phyloP scores from a whole-genome alignment of 805 yeast species.

The Ogataea pini region DNA sequence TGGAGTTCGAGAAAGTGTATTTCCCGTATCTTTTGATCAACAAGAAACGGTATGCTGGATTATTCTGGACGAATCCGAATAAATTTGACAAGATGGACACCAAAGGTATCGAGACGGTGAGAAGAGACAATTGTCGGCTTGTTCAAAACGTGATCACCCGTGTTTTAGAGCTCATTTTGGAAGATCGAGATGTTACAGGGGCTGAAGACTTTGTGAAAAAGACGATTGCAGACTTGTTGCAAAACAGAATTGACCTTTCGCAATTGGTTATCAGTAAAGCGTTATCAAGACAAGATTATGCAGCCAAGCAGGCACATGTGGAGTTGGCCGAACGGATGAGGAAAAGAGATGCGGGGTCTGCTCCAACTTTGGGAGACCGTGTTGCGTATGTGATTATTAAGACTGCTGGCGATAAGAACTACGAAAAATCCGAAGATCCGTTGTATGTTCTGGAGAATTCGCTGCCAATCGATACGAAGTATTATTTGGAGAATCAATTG shows the following conservation, averaged over 20 bases:
- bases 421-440: constrained; percentile 97
- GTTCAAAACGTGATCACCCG: constrained; percentile 95
- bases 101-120: constrained; percentile 96
- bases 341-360: constrained; percentile 95
- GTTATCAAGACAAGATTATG: constrained; percentile 83
- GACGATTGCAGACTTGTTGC: constrained; percentile 86
- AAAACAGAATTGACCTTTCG: constrained; percentile 89
- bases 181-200: constrained; percentile 80
- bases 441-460: constrained; percentile 88
- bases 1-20: constrained; percentile 96
- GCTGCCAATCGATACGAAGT: constrained; percentile 90
- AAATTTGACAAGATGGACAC: constrained; percentile 96
- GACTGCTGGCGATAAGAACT: constrained; percentile 81
- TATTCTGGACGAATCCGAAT: constrained; percentile 93
- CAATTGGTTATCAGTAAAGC: constrained; percentile 94
- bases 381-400: constrained; percentile 93
- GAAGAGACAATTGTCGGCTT: constrained; percentile 94
- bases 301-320: constrained; percentile 96
- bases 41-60: constrained; percentile 95
- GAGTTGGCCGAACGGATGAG: constrained; percentile 95
- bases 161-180: constrained; percentile 79
- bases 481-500: constrained; percentile 88
- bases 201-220: constrained; percentile 85
- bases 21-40: constrained; percentile 92
- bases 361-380: constrained; percentile 96